Evolutionary conservation across 176 grass and related monocot genomes (phyloP).

Genomic region (Avena eriantha): DNA sequence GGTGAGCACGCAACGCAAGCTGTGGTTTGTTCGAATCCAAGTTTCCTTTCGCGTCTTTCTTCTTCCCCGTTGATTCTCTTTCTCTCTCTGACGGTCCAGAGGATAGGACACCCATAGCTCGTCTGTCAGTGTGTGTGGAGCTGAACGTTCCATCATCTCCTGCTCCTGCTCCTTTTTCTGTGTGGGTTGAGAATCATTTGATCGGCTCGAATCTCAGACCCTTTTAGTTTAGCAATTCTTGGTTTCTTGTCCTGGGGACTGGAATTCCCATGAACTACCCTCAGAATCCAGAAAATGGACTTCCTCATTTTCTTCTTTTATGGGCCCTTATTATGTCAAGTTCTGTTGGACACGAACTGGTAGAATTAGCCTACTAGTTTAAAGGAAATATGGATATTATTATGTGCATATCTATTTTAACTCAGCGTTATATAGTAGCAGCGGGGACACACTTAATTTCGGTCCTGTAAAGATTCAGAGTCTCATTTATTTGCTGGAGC

Average conservation of each 20-base stretch:
- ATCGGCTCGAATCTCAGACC: background rate
- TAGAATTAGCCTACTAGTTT: background rate
- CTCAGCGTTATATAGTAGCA: background rate
- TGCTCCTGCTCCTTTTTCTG: background rate
- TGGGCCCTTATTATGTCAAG: background rate
- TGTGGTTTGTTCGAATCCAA: background rate
- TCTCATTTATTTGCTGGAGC: background rate
- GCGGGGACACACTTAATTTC: background rate
- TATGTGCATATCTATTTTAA: background rate
- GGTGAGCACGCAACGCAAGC: conserved; percentile 39
- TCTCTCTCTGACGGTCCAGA: background rate
- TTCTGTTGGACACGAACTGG: background rate
- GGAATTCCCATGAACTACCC: background rate
- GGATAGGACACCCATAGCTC: background rate
- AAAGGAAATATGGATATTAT: background rate
- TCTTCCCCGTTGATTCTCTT: background rate
- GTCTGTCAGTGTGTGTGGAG: background rate
- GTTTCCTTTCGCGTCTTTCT: background rate
- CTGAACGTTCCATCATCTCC: background rate
- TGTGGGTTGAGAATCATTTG: background rate
- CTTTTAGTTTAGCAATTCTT: background rate
- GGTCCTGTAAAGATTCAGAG: background rate
- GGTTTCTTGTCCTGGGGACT: background rate
- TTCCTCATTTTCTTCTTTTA: conserved; percentile 2
- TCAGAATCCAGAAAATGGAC: background rate